These are phyloP conservation scores for Tuber brumale DNA, from an alignment of 495 filamentous ascomycete species.

Conservation along the genomic window DNA sequence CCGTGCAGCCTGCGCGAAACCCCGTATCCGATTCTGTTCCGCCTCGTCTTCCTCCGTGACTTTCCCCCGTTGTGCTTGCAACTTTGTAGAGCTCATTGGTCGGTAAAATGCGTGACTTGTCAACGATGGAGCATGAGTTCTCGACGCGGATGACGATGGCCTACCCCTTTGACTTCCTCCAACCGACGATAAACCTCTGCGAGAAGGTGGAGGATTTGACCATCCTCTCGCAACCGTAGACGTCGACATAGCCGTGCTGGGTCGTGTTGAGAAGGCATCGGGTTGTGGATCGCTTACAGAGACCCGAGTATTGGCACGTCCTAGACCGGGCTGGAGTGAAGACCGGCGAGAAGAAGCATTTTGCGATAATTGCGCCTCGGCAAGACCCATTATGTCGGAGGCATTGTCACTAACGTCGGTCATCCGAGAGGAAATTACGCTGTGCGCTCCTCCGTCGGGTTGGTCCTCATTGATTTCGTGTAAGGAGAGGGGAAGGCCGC, in stretches of 20 bases:
- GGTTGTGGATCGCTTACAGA: slow-evolving; percentile 46
- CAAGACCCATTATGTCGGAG: slow-evolving; percentile 47
- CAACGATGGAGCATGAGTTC: slow-evolving; percentile 82
- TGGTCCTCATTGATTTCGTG: slow-evolving; percentile 41
- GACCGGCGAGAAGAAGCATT: slow-evolving; percentile 36
- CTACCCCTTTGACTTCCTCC: slow-evolving; percentile 45
- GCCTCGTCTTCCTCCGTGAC: slow-evolving; percentile 44
- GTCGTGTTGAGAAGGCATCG: slow-evolving; percentile 39
- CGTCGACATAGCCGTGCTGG: slow-evolving; percentile 47
- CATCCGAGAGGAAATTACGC: slow-evolving; percentile 77
- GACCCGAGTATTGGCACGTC: slow-evolving; percentile 43
- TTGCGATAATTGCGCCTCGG: slow-evolving; percentile 41
- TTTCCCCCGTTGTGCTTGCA: slow-evolving; percentile 78
- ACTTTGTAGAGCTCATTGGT: slow-evolving; percentile 91
- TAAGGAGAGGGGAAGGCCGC: slow-evolving; percentile 36
- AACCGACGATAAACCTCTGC: slow-evolving; percentile 46
- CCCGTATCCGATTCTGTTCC: slow-evolving; percentile 42
- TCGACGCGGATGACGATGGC: slow-evolving; percentile 60
- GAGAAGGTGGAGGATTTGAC: slow-evolving; percentile 45
- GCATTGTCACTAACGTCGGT: slow-evolving; percentile 59
- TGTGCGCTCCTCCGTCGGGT: slow-evolving; percentile 47
- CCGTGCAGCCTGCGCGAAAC: slow-evolving; percentile 34
- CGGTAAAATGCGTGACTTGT: slow-evolving; percentile 87
- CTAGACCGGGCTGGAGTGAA: slow-evolving; percentile 32
- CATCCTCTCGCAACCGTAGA: slow-evolving; percentile 48